phyloP scores from a whole-genome alignment of 768 basidiomycete genomes.

The Phanerochaete carnosa region DNA sequence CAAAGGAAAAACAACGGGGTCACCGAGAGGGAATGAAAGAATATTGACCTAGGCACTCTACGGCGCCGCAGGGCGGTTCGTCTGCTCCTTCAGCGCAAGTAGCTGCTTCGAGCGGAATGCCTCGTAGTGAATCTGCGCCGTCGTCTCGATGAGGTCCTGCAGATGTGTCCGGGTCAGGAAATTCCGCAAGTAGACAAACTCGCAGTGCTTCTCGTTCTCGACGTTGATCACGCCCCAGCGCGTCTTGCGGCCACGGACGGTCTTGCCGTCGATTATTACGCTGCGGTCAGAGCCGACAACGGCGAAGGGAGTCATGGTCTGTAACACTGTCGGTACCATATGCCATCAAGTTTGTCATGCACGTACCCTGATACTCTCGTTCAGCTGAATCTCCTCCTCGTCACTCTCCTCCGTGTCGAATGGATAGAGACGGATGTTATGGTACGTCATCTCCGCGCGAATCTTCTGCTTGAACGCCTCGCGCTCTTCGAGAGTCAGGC shows the following conservation, averaged over 20 bases:
- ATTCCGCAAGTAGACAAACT: conserved; percentile 95
- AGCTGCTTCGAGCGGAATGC: conserved; percentile 99
- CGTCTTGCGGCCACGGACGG: conserved; percentile 94
- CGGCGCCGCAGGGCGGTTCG: conserved; percentile 53
- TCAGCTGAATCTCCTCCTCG: conserved; percentile 87
- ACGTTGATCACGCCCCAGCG: conserved; percentile 99
- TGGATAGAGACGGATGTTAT: conserved; percentile 94
- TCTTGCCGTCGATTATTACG: conserved; percentile 93
- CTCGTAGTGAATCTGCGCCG: conserved; percentile 98
- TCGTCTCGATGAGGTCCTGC: conserved; percentile 98
- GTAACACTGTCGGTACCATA: not conserved
- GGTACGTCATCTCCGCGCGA: conserved; percentile 84
- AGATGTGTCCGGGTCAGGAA: conserved; percentile 97
- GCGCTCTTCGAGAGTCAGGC: conserved; percentile 89
- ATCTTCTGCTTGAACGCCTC: conserved; percentile 94
- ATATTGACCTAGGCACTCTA: not conserved
- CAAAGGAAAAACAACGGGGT: conserved; percentile 1
- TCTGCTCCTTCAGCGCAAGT: conserved; percentile 94
- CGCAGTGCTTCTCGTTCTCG: conserved; percentile 95
- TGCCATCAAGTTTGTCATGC: not conserved
- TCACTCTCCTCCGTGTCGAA: conserved; percentile 97
- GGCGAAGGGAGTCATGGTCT: conserved; percentile 96
- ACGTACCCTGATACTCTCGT: conserved; percentile 85
- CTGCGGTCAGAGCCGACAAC: conserved; percentile 96
- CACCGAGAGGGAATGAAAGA: not conserved